Base-by-base conservation (phyloP, 371 early-diverging fungal species). In the Mucor piriformis region DNA sequence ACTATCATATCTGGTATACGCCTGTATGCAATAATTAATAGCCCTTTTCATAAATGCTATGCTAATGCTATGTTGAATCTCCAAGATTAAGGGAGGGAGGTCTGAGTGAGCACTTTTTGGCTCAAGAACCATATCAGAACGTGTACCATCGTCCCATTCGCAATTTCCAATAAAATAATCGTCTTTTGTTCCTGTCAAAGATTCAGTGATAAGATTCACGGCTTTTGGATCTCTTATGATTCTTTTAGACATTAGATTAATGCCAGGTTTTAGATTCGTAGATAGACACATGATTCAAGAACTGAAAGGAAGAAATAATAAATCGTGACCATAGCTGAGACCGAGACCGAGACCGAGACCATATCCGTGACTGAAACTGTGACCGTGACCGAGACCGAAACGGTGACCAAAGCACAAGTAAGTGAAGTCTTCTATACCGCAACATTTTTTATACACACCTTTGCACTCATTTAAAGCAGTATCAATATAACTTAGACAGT, bases 31-130 rank as follows among this genome's bases (percentile, higher is more conserved):
- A 49, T 50, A 57, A 40, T 13, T 50, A 42, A 50, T 43, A 49
- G 50, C 58, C 32, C 58, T 57, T 47, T 50, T 57, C 50, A 57
- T 57, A 16, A 57, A 50, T 35, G 34, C 34, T 57, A 40, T 33
- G 48, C 40, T 50, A n/a, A 42, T 35, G 23, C 50, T 57, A 49
- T 50, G 58, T 33, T 57, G 58, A 35, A 57, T 50, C 29, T 58
- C 59, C 59, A 58, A 2, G 33, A 58, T 58, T 42, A 58, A 21
- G 16, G 51, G 59, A 58, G 59, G 51, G 34, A 57, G 50, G 33
- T 57, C 42, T 57, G 57, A 57, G 57, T 25, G 49, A 35, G 59
- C 59, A 11, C n/a, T 58, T 16, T 58, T 49, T 43, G 59, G 43
- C 51, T 58, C 59, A 50, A 58, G 50, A 50, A 43, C 59, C 51